These are phyloP conservation scores for Ministeria vibrans DNA, from an alignment of 78 protist species.

Conservation along the genomic window DNA sequence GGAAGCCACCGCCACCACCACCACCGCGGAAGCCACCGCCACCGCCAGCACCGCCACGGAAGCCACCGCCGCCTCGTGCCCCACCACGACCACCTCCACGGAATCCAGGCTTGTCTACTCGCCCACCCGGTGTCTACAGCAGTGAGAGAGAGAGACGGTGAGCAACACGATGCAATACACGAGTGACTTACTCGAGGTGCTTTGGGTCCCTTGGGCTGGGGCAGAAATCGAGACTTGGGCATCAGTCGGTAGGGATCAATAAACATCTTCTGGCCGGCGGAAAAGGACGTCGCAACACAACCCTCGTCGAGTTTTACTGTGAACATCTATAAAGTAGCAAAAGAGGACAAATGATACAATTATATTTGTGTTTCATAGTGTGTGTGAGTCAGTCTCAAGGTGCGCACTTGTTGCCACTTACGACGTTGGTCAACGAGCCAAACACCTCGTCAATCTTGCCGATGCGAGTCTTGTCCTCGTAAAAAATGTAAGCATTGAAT, in stretches of 20 bases:
- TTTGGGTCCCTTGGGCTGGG: constrained; percentile 15
- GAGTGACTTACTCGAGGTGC: no score
- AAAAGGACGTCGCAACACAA: constrained; percentile 27
- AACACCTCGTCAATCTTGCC: constrained; percentile 62
- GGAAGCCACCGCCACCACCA: not conserved
- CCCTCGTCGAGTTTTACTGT: constrained; percentile 26
- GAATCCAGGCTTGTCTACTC: no score
- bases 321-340: not conserved
- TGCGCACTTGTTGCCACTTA: no score
- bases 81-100: not conserved
- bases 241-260: constrained; percentile 32
- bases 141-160: no score
- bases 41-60: constrained; percentile 7
- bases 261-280: constrained; percentile 15
- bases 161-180: no score
- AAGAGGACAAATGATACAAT: not conserved
- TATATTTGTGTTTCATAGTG: no score
- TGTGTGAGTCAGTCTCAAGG: no score
- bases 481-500: constrained; percentile 42
- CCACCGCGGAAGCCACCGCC: not conserved
- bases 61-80: not conserved
- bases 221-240: constrained; percentile 43
- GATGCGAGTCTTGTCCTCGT: constrained; percentile 27
- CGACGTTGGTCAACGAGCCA: constrained; percentile 28
- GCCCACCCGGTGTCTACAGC: no score